Conservation (phyloP, 768 basidiomycete species). For the Auricularia sp. region DNA sequence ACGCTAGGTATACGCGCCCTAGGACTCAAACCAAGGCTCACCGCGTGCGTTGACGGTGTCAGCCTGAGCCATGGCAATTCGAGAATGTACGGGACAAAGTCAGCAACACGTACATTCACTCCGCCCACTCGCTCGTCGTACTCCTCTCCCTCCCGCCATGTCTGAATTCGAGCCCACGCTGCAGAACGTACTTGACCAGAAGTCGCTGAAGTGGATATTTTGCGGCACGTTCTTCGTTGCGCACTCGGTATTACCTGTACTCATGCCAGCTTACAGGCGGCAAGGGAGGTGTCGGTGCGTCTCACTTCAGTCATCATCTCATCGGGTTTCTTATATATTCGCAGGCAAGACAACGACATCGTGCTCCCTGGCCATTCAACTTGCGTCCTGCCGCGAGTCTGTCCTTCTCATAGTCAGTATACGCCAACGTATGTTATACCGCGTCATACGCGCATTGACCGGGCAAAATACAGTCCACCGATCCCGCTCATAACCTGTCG, state of each 20-base stretch:
- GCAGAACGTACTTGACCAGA: slow-evolving; percentile 91
- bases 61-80: too few relatives aligned
- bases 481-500: slow-evolving; percentile 98
- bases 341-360: slow-evolving; percentile 97
- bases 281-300: slow-evolving; percentile 94
- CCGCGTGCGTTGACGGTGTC: background rate
- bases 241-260: slow-evolving; percentile 9
- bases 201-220: slow-evolving; percentile 94
- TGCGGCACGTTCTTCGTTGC: slow-evolving; percentile 55
- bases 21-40: background rate
- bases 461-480: slow-evolving; percentile 62
- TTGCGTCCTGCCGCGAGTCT: slow-evolving; percentile 84
- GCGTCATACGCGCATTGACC: background rate
- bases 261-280: slow-evolving; percentile 50
- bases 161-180: slow-evolving; percentile 60
- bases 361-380: slow-evolving; percentile 94
- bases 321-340: background rate
- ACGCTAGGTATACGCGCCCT: background rate
- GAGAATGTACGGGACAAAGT: too few relatives aligned
- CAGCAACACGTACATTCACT: background rate
- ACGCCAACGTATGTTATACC: background rate
- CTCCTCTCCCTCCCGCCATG: background rate
- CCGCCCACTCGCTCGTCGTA: background rate
- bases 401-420: slow-evolving; percentile 85
- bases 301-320: background rate